phyloP scores from a whole-genome alignment of 345 rosid species.

The Atalantia buxifolia region DNA sequence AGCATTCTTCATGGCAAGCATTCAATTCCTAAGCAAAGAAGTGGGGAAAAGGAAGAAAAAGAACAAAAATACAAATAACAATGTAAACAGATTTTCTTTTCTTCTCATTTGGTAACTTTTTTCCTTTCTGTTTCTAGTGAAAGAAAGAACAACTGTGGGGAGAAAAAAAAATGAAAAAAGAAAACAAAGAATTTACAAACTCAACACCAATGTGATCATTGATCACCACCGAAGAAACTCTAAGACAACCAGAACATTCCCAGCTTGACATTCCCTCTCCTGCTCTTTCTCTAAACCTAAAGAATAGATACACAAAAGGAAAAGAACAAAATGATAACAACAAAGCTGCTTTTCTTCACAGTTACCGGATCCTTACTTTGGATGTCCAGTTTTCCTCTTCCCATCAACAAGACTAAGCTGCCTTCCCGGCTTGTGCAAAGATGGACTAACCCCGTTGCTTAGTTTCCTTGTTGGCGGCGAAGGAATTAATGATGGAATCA shows the following conservation, averaged over 20 bases:
- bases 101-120: background rate
- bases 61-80: background rate
- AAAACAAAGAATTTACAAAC: constrained; percentile 15
- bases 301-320: constrained; percentile 20
- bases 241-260: constrained; percentile 22
- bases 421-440: constrained; percentile 30
- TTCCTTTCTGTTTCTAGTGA: constrained; percentile 4
- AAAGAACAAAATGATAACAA: background rate
- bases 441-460: constrained; percentile 35
- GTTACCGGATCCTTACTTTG: constrained; percentile 40
- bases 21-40: background rate
- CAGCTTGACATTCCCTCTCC: constrained; percentile 5
- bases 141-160: constrained; percentile 11
- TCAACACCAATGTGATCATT: constrained; percentile 22
- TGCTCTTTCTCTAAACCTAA: constrained; percentile 16
- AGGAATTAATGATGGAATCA: constrained; percentile 69
- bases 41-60: background rate
- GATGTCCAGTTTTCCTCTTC: constrained; percentile 48
- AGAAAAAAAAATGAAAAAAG: background rate
- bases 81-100: constrained; percentile 1
- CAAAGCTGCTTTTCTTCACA: constrained; percentile 12
- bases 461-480: constrained; percentile 56
- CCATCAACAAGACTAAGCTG: constrained; percentile 40
- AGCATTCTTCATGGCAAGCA: background rate
- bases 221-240: constrained; percentile 22